A percentile compares a stretch with the other conserved stretches of the same genome.
Conservation (phyloP, 2,329 filamentous ascomycete species). For the Talaromyces sp. region DNA sequence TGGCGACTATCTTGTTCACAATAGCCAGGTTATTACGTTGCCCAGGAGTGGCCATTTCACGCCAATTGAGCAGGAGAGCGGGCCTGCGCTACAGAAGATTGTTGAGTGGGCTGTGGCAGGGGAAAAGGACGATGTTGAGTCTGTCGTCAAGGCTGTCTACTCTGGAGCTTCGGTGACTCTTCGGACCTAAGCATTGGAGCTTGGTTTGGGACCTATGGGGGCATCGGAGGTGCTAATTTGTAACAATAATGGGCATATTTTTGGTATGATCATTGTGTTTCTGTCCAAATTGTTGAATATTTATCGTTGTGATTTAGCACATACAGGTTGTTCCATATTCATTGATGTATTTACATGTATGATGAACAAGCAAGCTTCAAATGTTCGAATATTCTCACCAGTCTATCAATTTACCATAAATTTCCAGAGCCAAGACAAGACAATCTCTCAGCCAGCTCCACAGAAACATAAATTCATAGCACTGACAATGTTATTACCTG, state of each 20-base stretch:
- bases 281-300: background rate
- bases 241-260: background rate
- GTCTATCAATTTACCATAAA: background rate
- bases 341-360: no score
- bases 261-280: background rate
- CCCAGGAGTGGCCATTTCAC: conserved; percentile 51
- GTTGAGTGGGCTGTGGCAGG: conserved; percentile 34
- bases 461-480: background rate
- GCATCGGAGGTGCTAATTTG: background rate
- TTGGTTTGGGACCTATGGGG: background rate
- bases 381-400: background rate
- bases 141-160: conserved; percentile 25
- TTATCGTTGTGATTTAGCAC: background rate
- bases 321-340: background rate
- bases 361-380: no score
- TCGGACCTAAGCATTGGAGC: conserved; percentile 20
- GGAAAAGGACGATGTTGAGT: conserved; percentile 30
- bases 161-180: conserved; percentile 25
- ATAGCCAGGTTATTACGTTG: conserved; percentile 48
- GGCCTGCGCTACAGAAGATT: conserved; percentile 37
- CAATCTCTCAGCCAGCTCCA: no score
- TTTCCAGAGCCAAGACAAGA: background rate
- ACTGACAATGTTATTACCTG: background rate
- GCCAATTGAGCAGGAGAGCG: conserved; percentile 43
- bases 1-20: conserved; percentile 44